Evolutionary conservation across 2,329 filamentous ascomycete species (phyloP).

Genomic region (Cadophora luteo-olivacea): DNA sequence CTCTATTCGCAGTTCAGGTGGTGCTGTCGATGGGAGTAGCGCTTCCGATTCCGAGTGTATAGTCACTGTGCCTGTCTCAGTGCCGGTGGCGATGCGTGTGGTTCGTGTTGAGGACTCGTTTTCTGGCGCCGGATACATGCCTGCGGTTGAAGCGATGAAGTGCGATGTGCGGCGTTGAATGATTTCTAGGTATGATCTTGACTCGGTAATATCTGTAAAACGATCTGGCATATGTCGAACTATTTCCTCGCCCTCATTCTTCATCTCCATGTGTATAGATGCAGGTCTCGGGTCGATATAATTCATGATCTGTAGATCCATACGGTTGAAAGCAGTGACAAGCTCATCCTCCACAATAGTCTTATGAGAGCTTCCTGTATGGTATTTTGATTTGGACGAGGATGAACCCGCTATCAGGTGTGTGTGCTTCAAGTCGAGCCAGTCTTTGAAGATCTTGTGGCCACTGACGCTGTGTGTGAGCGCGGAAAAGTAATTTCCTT

Average conservation of each 20-base stretch:
- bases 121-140: background rate
- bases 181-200: conserved; percentile 30
- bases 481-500: conserved; percentile 26
- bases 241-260: conserved; percentile 20
- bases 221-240: conserved; percentile 23
- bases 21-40: background rate
- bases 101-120: background rate
- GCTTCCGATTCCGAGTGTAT: conserved; percentile 10
- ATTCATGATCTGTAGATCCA: conserved; percentile 29
- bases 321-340: conserved; percentile 20
- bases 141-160: conserved; percentile 21
- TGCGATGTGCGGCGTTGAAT: conserved; percentile 29
- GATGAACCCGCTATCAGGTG: too few species aligned
- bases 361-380: too few species aligned
- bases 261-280: conserved; percentile 21
- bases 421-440: conserved; percentile 2
- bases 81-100: conserved; percentile 6
- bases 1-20: background rate
- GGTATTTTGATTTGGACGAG: too few species aligned
- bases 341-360: conserved; percentile 28
- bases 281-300: conserved; percentile 18
- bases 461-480: conserved; percentile 22
- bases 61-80: conserved; percentile 5
- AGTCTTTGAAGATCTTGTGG: conserved; percentile 37
- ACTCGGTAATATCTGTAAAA: conserved; percentile 19